phyloP scores from a whole-genome alignment of 805 yeast species.

The Hemisphaericaspora nanyangensis region DNA sequence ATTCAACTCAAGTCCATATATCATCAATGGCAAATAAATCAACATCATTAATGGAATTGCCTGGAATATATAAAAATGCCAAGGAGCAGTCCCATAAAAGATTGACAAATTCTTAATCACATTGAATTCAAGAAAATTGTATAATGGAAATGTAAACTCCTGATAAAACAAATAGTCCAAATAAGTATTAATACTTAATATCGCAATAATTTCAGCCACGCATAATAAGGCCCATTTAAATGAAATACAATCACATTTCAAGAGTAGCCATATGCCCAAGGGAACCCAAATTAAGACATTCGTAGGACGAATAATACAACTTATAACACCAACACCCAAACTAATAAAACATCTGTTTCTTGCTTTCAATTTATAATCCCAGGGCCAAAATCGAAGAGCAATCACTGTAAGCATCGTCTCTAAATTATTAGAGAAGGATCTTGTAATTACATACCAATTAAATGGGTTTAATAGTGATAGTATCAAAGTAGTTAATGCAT shows the following conservation, averaged over 20 bases:
- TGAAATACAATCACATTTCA: conserved; percentile 4
- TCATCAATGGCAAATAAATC: conserved; percentile 59
- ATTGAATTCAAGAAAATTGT: conserved; percentile 74
- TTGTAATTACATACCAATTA: conserved; percentile 75
- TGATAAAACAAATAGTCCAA: conserved; percentile 65
- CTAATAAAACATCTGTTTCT: conserved; percentile 7
- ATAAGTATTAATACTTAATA: conserved; percentile 33
- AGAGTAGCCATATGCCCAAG: conserved; percentile 42
- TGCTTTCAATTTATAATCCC: conserved; percentile 31
- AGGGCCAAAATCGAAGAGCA: conserved; percentile 72
- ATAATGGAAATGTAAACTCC: conserved; percentile 53
- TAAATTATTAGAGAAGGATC: conserved; percentile 82
- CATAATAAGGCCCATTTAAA: conserved; percentile 16
- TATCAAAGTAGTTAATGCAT: conserved; percentile 42
- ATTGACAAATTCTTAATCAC: conserved; percentile 66
- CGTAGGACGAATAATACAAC: conserved; percentile 81
- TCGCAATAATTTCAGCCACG: conserved; percentile 17
- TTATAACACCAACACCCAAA: conserved; percentile 17
- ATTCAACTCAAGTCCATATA: conserved; percentile 16
- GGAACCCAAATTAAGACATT: conserved; percentile 73
- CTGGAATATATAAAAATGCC: conserved; percentile 81
- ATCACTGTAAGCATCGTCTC: conserved; percentile 69
- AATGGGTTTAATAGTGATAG: conserved; percentile 64
- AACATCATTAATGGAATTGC: conserved; percentile 75
- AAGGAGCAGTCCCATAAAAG: conserved; percentile 81